Evolutionary conservation across 352 stramenopile genomes (phyloP).

Genomic region (Albugo laibachii): DNA sequence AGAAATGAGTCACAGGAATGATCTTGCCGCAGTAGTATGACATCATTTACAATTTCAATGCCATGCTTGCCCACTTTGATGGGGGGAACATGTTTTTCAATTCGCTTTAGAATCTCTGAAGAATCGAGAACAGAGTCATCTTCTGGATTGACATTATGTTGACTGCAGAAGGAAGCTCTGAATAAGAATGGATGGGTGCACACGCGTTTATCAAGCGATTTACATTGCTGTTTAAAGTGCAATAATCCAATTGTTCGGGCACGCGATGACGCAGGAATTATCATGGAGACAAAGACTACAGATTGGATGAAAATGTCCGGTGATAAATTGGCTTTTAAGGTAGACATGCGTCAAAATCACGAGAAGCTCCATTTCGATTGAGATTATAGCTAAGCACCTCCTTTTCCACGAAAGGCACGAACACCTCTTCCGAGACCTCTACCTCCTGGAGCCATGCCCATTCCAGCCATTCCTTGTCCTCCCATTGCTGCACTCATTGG

Average conservation of each 20-base stretch:
- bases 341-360: neutral
- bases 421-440: slow-evolving; percentile 52
- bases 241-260: no score
- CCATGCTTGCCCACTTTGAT: slow-evolving; percentile 56
- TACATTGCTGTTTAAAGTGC: no score
- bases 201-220: no score
- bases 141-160: no score
- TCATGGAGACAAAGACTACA: no score
- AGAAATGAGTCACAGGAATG: neutral
- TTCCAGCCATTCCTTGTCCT: slow-evolving; percentile 79
- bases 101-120: no score
- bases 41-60: slow-evolving; percentile 34
- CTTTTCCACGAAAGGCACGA: slow-evolving; percentile 54
- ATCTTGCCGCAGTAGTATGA: neutral
- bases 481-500: slow-evolving; percentile 84
- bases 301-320: no score
- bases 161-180: no score
- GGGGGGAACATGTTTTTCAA: slow-evolving; percentile 53
- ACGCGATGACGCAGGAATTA: no score
- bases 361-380: neutral
- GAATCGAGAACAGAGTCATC: no score
- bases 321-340: no score
- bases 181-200: no score
- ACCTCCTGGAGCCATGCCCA: slow-evolving; percentile 40
- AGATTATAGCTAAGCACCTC: slow-evolving; percentile 20